These are phyloP conservation scores for Phytopythium chamaehyphon DNA, from an alignment of 352 stramenopile genomes.

Conservation along the genomic window DNA sequence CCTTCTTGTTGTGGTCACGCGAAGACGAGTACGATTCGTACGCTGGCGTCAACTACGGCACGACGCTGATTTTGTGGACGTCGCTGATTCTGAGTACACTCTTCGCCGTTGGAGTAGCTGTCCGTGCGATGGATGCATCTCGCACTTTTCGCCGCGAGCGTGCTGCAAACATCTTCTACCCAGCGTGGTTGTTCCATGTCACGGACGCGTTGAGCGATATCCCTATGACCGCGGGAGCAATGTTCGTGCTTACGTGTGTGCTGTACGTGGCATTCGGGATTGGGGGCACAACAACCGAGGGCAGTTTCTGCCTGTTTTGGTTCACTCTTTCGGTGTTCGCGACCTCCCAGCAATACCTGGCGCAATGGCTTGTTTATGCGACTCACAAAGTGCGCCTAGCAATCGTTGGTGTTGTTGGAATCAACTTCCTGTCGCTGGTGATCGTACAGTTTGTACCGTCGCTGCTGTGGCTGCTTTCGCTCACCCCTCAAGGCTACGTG, in stretches of 20 bases:
- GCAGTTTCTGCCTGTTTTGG: conserved; percentile 21
- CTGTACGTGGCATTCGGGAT: conserved; percentile 16
- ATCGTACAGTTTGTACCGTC: conserved; percentile 6
- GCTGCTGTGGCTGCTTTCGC: conserved; percentile 3
- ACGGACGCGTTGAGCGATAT: conserved; percentile 11
- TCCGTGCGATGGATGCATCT: conserved; percentile 11
- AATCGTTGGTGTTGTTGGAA: conserved; percentile 6
- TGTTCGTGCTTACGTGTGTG: conserved; percentile 10
- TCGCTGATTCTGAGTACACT: conserved; percentile 15
- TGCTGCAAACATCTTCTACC: conserved; percentile 16
- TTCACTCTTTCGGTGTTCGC: conserved; percentile 15
- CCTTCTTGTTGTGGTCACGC: conserved; percentile 17
- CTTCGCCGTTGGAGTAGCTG: conserved; percentile 7
- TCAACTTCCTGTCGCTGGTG: conserved; percentile 18
- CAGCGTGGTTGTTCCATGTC: conserved; percentile 13
- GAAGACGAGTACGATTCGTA: conserved; percentile 23
- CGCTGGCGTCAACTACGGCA: conserved; percentile 18
- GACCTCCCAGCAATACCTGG: conserved; percentile 17
- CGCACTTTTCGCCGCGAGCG: conserved; percentile 18
- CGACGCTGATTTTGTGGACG: conserved; percentile 20
- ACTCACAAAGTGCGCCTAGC: conserved; percentile 7
- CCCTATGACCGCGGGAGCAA: conserved; percentile 8
- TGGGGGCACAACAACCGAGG: conserved; percentile 12
- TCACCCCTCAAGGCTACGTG: conserved; percentile 16
- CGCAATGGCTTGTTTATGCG: conserved; percentile 19